Evolutionary conservation across 345 rosid species (phyloP), one percentile per base, ranked within the genome.

Genomic region (Eutrema yunnanense): DNA sequence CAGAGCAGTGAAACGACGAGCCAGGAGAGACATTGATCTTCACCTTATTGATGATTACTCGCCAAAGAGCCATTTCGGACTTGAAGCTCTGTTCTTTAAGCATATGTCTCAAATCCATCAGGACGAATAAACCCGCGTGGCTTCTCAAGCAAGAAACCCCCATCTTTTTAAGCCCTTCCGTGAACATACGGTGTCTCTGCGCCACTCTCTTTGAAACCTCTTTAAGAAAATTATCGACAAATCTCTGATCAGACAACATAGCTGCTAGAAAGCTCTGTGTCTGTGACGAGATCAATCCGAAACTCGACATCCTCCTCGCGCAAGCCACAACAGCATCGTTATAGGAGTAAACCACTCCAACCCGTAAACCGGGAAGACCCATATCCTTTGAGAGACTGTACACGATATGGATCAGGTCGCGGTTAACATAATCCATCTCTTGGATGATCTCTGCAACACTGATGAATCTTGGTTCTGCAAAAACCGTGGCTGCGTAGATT

Each of bases 221-320:
- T 4, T 36, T 16, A 3, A 75, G 64, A 40, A 68, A 75, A 16
- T 70, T 67, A 29, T 75, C 65, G 2, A 75, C 70, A 38, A 75
- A 75, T 4, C 1, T 62, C 16, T 53, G 8, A 52, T 75, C 75
- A 5, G 79, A 69, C 74, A 75, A 67, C 71, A 75, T 50, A 34
- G 71, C 65, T 8, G 87, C 74, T 16, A 86, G 59, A 30, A 86
- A 80, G 10, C 81, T 61, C 42, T 86, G 89, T 10, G 89, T 86
- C 41, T 86, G 89, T 1, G 89, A 83, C 2, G 89, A 86, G 38
- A 86, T 79, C 37, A 86, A 66, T 3, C 84, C 85, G 46, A 86
- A 86, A 65, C 87, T 86, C 4, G 89, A 86, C 89, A 86, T 86
- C 52, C 75, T 84, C 12, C 85, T 76, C 3, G 89, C 87, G 6